Conservation (phyloP, 768 basidiomycete genomes). For the Leccinum variicolor region DNA sequence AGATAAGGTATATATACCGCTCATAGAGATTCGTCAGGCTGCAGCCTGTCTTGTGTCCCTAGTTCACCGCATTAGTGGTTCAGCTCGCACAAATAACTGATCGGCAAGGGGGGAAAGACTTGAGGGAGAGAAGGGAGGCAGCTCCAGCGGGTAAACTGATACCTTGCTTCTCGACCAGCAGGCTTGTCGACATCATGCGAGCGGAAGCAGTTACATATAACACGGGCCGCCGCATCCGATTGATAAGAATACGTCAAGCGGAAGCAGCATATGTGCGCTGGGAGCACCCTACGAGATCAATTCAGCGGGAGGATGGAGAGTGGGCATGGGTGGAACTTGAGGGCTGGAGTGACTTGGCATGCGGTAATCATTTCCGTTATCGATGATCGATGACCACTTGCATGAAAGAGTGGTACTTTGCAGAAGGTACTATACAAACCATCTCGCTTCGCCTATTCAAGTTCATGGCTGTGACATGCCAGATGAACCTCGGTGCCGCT, state of each 20-base stretch:
- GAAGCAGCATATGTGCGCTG: background rate
- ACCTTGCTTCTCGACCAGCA: constrained; percentile 1
- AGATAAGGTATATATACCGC: constrained; percentile 6
- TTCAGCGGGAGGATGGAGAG: background rate
- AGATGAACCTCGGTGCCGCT: background rate
- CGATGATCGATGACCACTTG: constrained; percentile 1
- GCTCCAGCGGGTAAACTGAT: background rate
- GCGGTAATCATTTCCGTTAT: constrained; percentile 29
- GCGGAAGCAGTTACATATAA: background rate
- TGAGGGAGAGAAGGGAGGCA: background rate
- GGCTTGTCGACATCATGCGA: constrained; percentile 1
- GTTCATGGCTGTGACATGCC: no score
- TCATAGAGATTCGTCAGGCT: background rate
- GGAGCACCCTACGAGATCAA: background rate
- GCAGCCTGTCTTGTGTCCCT: background rate
- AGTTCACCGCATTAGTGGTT: background rate
- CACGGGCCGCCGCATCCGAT: background rate
- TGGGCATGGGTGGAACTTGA: background rate
- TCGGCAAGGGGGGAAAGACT: background rate
- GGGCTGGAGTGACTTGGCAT: constrained; percentile 4
- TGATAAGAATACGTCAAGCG: background rate
- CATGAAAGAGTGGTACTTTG: background rate
- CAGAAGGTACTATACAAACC: background rate
- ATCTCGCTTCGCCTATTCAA: background rate
- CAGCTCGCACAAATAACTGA: background rate